Evolutionary conservation across 306 rosid genomes (phyloP).

Genomic region (Begonia masoniana): DNA sequence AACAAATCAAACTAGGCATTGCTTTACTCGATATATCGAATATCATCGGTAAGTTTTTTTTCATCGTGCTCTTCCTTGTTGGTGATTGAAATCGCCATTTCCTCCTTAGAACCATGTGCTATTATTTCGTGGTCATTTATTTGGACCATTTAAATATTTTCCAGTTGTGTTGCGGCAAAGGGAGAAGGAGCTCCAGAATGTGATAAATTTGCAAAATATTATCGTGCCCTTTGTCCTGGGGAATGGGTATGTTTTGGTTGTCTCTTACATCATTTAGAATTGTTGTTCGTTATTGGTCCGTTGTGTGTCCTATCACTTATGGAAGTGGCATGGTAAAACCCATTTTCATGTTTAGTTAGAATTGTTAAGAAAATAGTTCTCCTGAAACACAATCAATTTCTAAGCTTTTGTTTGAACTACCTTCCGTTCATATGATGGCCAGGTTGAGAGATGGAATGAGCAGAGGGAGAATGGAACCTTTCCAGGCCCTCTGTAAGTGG

Average conservation of each 20-base stretch:
- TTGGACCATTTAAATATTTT: background rate
- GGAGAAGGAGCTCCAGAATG: constrained; percentile 89
- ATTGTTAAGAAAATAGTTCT: too few species aligned
- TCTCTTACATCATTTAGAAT: too few species aligned
- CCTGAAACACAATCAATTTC: too few species aligned
- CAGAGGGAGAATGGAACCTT: constrained; percentile 95
- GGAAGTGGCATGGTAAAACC: too few species aligned
- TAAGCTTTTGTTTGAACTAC: too few species aligned
- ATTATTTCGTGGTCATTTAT: background rate
- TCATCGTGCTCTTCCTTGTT: background rate
- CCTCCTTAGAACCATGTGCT: background rate
- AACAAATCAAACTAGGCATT: constrained; percentile 95
- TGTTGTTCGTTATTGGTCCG: too few species aligned
- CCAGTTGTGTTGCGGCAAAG: constrained; percentile 77
- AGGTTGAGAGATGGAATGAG: constrained; percentile 95
- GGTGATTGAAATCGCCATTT: background rate
- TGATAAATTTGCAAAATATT: constrained; percentile 71
- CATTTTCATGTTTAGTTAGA: too few species aligned
- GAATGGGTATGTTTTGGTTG: constrained; percentile 71
- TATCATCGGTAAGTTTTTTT: constrained; percentile 50
- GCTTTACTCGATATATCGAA: constrained; percentile 88
- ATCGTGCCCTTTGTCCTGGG: constrained; percentile 93
- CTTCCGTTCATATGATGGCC: background rate
- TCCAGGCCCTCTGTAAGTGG: constrained; percentile 85
- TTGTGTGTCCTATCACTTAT: too few species aligned